Evolutionary conservation across 192 early-diverging fungal species (phyloP), one percentile per base, ranked within the genome.

Genomic region (Ambispora gerdemannii): DNA sequence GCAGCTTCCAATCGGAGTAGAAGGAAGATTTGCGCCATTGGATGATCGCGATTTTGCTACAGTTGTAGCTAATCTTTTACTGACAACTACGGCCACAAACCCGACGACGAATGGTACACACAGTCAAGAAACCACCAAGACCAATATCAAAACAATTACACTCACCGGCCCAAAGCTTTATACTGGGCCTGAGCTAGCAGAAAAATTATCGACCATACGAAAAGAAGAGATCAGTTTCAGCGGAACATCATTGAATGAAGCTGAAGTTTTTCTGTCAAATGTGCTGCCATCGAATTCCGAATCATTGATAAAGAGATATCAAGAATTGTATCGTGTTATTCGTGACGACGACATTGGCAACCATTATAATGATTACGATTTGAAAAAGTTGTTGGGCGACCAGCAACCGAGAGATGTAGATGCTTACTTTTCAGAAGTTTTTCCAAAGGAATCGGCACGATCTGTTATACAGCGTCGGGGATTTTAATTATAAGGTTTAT

Each of bases 41-140:
- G 59, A 61, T 27, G 59, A 61, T 32, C 59, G 59, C 3, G 59
- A 61, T 61, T 61, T 61, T 61, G 59, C 22, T 31, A 30, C 25
- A 61, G 59, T 61, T 24, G 59, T 61, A 30, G 59, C 59, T 13
- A 61, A 24, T 61, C 19, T 51, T 13, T 32, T 61, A 27, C 27
- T 61, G 27, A 30, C 31, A 13, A 11, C 22, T 31, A 8, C 27
- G 32, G 32, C 25, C 31, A 30, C 25, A 27, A 61, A 61, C 32
- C 59, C 59, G n/a, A n/a, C n/a, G n/a, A n/a, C n/a, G n/a, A n/a
- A n/a, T n/a, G n/a, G n/a, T n/a, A n/a, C n/a, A n/a, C n/a, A n/a
- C n/a, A n/a, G n/a, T n/a, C n/a, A n/a, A n/a, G n/a, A n/a, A n/a
- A n/a, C n/a, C n/a, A n/a, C n/a, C n/a, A n/a, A n/a, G n/a, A n/a